These are phyloP conservation scores for Leishmania braziliensis DNA, from an alignment of 208 protist genomes.

Conservation along the genomic window DNA sequence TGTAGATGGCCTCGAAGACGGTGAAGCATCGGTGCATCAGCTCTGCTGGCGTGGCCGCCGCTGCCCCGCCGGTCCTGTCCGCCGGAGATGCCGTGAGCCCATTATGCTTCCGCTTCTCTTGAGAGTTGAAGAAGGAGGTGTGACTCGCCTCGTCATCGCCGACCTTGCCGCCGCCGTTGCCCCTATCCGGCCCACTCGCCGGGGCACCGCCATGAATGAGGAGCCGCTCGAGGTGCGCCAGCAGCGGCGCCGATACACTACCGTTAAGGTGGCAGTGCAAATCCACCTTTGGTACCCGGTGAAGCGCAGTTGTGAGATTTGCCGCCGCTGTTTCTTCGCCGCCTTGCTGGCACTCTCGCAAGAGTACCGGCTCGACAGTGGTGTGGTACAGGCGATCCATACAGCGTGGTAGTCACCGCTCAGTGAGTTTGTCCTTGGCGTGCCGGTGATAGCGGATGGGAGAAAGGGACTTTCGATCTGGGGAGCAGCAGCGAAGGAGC, in stretches of 20 bases:
- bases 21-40: slow-evolving; percentile 82
- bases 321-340: not conserved
- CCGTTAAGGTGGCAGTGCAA: slow-evolving; percentile 82
- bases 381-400: slow-evolving; percentile 11
- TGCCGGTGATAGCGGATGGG: not conserved
- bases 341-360: not conserved
- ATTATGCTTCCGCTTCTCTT: slow-evolving; percentile 24
- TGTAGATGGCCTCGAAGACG: slow-evolving; percentile 84
- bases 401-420: not conserved
- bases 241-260: slow-evolving; percentile 59
- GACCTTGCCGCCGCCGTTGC: not conserved
- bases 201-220: slow-evolving; percentile 13
- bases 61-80: not conserved
- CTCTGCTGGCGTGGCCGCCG: slow-evolving; percentile 23
- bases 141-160: not conserved
- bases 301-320: slow-evolving; percentile 17
- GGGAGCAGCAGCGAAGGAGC: not conserved
- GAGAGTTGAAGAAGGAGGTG: slow-evolving; percentile 32
- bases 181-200: not conserved
- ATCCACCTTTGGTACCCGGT: slow-evolving; percentile 62
- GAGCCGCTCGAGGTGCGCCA: slow-evolving; percentile 55
- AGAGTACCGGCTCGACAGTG: slow-evolving; percentile 3
- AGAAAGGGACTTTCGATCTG: not conserved
- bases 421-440: not conserved
- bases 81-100: slow-evolving; percentile 14